phyloP scores from a whole-genome alignment of 2,329 filamentous ascomycete species.

The Phaeosphaeriaceae sp. region DNA sequence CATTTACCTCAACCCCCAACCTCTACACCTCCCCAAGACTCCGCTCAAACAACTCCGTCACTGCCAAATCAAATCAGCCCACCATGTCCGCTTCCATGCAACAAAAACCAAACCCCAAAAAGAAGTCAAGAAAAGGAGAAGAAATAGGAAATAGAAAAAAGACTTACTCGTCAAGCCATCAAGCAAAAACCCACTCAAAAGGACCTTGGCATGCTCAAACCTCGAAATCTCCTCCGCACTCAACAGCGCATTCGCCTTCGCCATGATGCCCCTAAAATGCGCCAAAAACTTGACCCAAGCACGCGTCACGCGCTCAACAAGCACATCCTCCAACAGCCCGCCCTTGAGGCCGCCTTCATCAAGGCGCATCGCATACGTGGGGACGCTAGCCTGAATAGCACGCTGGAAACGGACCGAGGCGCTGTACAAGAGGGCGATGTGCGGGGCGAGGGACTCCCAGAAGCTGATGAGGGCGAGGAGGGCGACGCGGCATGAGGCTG shows the following conservation, averaged over 20 bases:
- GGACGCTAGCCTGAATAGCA: constrained; percentile 11
- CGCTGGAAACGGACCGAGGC: constrained; percentile 20
- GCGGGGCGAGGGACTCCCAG: constrained; percentile 21
- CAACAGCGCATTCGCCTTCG: constrained; percentile 19
- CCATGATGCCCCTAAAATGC: constrained; percentile 15
- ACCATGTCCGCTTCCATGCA: background rate
- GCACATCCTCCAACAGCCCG: constrained; percentile 17
- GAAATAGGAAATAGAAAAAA: too few species aligned
- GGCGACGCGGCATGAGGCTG: constrained; percentile 17
- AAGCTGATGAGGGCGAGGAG: constrained; percentile 21
- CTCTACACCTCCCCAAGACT: constrained; percentile 6
- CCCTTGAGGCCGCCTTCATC: constrained; percentile 11
- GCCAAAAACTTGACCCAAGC: constrained; percentile 27
- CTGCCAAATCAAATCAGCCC: constrained; percentile 10
- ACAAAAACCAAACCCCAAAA: constrained; percentile 1
- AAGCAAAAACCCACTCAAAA: constrained; percentile 22
- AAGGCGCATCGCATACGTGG: constrained; percentile 27
- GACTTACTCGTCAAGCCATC: constrained; percentile 18
- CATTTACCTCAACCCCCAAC: too few species aligned
- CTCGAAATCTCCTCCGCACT: constrained; percentile 4
- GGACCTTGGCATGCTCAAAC: constrained; percentile 11
- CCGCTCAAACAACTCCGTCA: constrained; percentile 18
- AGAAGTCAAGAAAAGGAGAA: too few species aligned
- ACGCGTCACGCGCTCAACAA: constrained; percentile 23
- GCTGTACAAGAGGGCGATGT: constrained; percentile 17